Base-by-base conservation (phyloP, 495 filamentous ascomycete genomes). In the Lasiosphaeriaceae sp. region DNA sequence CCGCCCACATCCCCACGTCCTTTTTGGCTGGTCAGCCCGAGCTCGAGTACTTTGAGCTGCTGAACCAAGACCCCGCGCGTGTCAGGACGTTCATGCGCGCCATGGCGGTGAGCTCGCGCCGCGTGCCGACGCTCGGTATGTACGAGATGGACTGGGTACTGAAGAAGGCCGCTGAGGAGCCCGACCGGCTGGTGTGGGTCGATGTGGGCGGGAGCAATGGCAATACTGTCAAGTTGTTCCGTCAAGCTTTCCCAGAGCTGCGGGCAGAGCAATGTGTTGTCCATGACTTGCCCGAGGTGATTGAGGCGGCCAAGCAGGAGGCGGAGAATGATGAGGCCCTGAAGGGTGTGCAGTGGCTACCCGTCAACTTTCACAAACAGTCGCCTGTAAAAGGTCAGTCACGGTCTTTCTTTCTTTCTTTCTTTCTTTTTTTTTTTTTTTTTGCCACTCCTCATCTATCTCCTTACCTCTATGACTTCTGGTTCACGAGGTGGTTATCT, bases 151-250 rank as follows among this genome's bases (percentile, higher is more conserved):
- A 11, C 0, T 56, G 50, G 54, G 58, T 72, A 5, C 31, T 68
- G 37, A 37, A 52, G 12, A 54, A 55, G 9, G 62, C 60, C 11
- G 31, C 37, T 1, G 45, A 31, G n/a, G 53, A 58, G 16, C 22
- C 56, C 0, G 56, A 52, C 0, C 43, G 66, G 3, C 54, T 56
- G 3, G 48, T 66, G 2, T 66, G 74, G 51, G 70, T 75, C 3
- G 74, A 76, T 48, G 59, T 75, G n/a, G 74, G 74, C 19, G 74
- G 74, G 12, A 67, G 74, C 2, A 65, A 66, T 50, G 74, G 72
- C 6, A 66, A 71, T 39, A 69, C 65, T 23, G 58, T 73, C 2
- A 61, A 60, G 35, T 52, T 66, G 39, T 71, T 75, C 49, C 48
- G 65, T 21, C 19, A 21, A 20, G 52, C 41, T 21, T 55, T 71